These are phyloP conservation scores for Senna siamea DNA, from an alignment of 306 rosid species.

Conservation along the genomic window DNA sequence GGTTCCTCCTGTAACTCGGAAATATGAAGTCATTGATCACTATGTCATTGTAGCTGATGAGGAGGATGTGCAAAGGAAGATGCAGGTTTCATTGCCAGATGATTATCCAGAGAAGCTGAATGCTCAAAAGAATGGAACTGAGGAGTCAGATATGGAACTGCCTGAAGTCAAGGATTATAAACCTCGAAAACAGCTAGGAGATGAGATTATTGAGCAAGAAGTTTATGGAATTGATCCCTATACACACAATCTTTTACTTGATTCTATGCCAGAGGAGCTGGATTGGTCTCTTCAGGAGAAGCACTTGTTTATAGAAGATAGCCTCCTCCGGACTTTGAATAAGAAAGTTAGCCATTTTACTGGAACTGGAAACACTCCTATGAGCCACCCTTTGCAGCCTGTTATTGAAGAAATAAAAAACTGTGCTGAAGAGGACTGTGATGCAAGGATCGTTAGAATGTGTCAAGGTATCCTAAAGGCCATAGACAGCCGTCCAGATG, in stretches of 20 bases:
- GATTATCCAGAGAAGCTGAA: slow-evolving; percentile 88
- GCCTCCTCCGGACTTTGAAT: slow-evolving; percentile 81
- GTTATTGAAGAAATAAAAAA: slow-evolving; percentile 79
- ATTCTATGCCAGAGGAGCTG: slow-evolving; percentile 87
- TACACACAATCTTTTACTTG: slow-evolving; percentile 96
- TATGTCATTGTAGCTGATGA: slow-evolving; percentile 86
- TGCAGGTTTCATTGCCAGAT: slow-evolving; percentile 94
- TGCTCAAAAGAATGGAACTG: slow-evolving; percentile 91
- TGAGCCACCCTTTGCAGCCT: slow-evolving; percentile 75
- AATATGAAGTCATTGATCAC: slow-evolving; percentile 88
- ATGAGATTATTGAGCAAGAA: slow-evolving; percentile 95
- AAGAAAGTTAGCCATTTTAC: slow-evolving; percentile 80
- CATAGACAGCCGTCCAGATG: slow-evolving; percentile 79
- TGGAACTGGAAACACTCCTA: slow-evolving; percentile 85
- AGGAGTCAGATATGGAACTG: slow-evolving; percentile 97
- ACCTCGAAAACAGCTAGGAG: slow-evolving; percentile 91
- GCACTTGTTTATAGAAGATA: slow-evolving; percentile 89
- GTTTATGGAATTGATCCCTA: slow-evolving; percentile 99
- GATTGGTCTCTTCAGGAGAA: slow-evolving; percentile 82
- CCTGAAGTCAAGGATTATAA: slow-evolving; percentile 98
- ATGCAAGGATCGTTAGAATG: slow-evolving; percentile 63
- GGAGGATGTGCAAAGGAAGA: slow-evolving; percentile 89
- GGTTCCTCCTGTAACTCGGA: slow-evolving; percentile 98
- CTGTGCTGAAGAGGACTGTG: slow-evolving; percentile 64
- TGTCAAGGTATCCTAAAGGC: slow-evolving; percentile 85